Conservation (phyloP, 257 asterid genomes). For the Echium plantagineum region DNA sequence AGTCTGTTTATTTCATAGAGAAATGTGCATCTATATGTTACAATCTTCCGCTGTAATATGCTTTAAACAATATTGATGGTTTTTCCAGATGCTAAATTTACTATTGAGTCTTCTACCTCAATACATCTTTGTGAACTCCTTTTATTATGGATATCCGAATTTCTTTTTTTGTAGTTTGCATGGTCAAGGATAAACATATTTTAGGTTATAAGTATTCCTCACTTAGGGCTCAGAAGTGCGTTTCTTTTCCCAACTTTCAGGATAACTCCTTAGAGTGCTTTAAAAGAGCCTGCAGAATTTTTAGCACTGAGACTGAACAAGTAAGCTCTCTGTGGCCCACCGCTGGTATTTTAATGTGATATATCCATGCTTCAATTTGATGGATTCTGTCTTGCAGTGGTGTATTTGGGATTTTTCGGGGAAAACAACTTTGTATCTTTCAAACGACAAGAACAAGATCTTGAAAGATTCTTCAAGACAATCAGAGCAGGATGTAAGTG, state of each 20-base stretch:
- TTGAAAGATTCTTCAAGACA: conserved; percentile 55
- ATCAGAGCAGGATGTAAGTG: conserved; percentile 75
- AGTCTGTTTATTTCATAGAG: no score
- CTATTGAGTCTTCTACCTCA: no score
- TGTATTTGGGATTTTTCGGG: conserved; percentile 96
- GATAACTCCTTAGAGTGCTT: conserved; percentile 83
- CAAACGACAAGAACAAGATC: conserved; percentile 53
- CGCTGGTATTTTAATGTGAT: no score
- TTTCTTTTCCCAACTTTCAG: conserved; percentile 27
- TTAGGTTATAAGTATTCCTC: no score
- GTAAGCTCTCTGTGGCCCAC: conserved; percentile 29
- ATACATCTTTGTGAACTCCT: no score
- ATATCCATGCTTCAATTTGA: conserved; percentile 8
- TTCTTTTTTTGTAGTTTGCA: neutral
- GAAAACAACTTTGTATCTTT: conserved; percentile 52
- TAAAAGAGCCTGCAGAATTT: conserved; percentile 87
- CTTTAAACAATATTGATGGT: no score
- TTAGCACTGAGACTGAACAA: conserved; percentile 59
- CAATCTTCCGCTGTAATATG: no score
- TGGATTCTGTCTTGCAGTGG: conserved; percentile 34
- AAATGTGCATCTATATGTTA: no score
- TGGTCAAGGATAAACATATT: no score
- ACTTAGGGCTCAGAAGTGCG: no score
- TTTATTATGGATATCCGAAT: no score
- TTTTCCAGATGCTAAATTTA: no score